These are phyloP conservation scores for Aspergillus caelatus DNA, from an alignment of 2,329 filamentous ascomycete species.

Conservation along the genomic window DNA sequence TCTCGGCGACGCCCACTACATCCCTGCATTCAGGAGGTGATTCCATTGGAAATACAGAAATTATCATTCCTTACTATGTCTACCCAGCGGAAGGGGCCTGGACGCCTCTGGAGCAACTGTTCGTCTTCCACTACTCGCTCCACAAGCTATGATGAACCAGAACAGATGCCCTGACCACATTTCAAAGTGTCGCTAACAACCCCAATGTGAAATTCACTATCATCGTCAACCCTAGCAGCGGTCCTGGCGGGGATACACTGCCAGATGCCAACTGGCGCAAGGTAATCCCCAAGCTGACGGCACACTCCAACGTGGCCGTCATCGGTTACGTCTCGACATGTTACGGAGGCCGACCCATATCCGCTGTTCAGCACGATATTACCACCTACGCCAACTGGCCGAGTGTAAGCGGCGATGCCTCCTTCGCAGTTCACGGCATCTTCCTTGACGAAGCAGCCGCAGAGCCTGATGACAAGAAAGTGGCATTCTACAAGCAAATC, in stretches of 20 bases:
- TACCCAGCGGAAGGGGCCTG: conserved; percentile 22
- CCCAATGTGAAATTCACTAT: conserved; percentile 23
- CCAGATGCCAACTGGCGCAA: conserved; percentile 13
- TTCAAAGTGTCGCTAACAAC: conserved; percentile 12
- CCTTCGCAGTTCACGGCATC: conserved; percentile 15
- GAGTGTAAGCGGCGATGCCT: conserved; percentile 5
- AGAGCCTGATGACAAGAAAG: not conserved
- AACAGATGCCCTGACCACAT: not conserved
- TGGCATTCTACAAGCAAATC: conserved; percentile 7
- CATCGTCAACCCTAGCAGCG: conserved; percentile 25
- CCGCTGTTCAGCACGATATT: conserved; percentile 12
- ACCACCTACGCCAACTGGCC: conserved; percentile 16
- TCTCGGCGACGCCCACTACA: not conserved
- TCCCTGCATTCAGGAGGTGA: not conserved
- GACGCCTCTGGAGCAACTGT: conserved; percentile 20
- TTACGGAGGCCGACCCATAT: conserved; percentile 6
- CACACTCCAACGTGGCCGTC: conserved; percentile 9
- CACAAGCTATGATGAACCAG: no score
- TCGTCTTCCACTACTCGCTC: not conserved
- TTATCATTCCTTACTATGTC: conserved; percentile 24
- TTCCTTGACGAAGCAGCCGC: conserved; percentile 17
- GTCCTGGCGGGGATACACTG: conserved; percentile 13
- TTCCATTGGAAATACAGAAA: not conserved
- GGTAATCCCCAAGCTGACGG: conserved; percentile 8
- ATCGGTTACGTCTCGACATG: conserved; percentile 14